These are phyloP conservation scores for Yamadazyma kanchanaburiensis DNA, from an alignment of 1,139 yeast genomes.

Conservation along the genomic window DNA sequence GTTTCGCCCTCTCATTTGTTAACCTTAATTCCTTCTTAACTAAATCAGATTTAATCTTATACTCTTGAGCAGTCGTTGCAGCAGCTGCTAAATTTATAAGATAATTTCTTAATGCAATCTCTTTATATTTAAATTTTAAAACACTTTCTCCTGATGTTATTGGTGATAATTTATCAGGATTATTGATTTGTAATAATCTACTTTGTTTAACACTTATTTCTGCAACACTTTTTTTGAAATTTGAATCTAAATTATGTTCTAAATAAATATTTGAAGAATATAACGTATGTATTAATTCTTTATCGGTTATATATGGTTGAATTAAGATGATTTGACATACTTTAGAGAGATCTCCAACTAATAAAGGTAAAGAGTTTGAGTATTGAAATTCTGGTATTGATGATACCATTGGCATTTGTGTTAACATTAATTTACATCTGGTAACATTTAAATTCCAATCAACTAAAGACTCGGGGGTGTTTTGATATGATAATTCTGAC, in stretches of 20 bases:
- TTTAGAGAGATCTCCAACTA: slow-evolving; percentile 44
- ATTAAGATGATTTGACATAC: slow-evolving; percentile 39
- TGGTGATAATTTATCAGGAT: slow-evolving; percentile 23
- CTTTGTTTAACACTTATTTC: slow-evolving; percentile 50
- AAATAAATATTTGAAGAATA: slow-evolving; percentile 41
- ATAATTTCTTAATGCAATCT: slow-evolving; percentile 48
- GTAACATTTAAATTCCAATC: slow-evolving; percentile 50
- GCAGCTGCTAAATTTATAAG: slow-evolving; percentile 53
- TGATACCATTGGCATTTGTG: slow-evolving; percentile 37
- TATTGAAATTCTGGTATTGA: slow-evolving; percentile 37
- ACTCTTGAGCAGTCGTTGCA: slow-evolving; percentile 53
- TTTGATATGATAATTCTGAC: slow-evolving; percentile 38
- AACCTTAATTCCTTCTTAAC: slow-evolving; percentile 24
- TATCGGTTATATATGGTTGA: slow-evolving; percentile 42
- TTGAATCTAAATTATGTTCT: slow-evolving; percentile 45
- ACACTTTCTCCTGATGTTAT: slow-evolving; percentile 24
- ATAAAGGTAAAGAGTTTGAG: slow-evolving; percentile 35
- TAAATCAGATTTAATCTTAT: slow-evolving; percentile 36
- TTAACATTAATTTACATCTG: slow-evolving; percentile 40
- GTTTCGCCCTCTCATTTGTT: slow-evolving; percentile 29
- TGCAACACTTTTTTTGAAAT: slow-evolving; percentile 49
- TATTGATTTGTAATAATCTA: slow-evolving; percentile 40
- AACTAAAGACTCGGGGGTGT: slow-evolving; percentile 37
- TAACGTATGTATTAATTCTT: slow-evolving; percentile 40
- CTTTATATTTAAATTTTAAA: slow-evolving; percentile 38